Base-by-base conservation (phyloP, 176 grass and related monocot genomes). In the Bothriochloa decipiens region DNA sequence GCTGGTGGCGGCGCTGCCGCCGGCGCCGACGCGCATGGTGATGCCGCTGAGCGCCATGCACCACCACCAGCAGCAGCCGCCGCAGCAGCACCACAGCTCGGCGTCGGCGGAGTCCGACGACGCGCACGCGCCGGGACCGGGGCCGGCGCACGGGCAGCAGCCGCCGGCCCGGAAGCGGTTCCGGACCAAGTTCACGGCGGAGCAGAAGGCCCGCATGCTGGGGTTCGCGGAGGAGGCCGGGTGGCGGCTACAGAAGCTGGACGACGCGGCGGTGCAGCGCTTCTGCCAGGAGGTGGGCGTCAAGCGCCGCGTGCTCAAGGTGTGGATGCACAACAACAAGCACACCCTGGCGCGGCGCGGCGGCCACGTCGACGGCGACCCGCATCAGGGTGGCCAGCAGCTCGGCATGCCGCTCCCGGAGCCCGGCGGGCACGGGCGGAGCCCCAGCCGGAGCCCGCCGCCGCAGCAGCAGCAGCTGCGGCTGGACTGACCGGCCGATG, bases 271-370 rank as follows among this genome's bases (percentile, higher is more conserved):
- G 23, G 92, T 97, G 88, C 92, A 94, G 79, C 92, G 89, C 6
- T 92, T 97, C 92, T 97, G 94, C 83, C 83, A 85, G 77, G 94
- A 97, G 88, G 89, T 97, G 26, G 94, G 94, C n/a, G 88, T 97
- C 16, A 94, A 90, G 85, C 88, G 92, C 36, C 89, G 92, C 32
- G 92, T 94, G 16, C 91, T 96, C 81, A 96, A 96, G 86, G 94
- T 96, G 16, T 96, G 94, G 94, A 96, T 96, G 94, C 91, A 96
- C 80, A 93, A 96, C 81, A 93, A 96, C 89, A 96, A 96, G 84
- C 93, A 95, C 72, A 94, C 77, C 72, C 84, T 97, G 66, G 85
- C 94, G 10, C 88, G 85, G 11, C 71, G 71, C 13, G 71, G 42
- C 12, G 4, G 5, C 69, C 32, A 60, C 25, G 26, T 6, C 72